Evolutionary conservation across 192 early-diverging fungal genomes (phyloP).

Genomic region (Jimgerdemannia flammicorona): DNA sequence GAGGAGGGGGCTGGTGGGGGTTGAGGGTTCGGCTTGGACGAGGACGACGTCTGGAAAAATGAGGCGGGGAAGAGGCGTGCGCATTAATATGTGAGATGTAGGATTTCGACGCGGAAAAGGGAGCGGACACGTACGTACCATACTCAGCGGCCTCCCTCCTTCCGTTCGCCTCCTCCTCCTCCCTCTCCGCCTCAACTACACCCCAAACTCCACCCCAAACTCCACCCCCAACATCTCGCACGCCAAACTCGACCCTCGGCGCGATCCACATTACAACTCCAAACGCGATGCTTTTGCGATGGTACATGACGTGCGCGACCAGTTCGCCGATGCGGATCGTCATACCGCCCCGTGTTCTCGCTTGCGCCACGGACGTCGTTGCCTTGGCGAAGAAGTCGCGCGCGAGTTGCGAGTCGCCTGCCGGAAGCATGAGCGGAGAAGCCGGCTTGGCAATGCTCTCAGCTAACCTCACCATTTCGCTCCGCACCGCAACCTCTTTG

Average conservation of each 20-base stretch:
- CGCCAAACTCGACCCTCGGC: too few species aligned
- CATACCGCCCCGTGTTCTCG: not conserved
- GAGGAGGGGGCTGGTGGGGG: not conserved
- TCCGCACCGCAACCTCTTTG: not conserved
- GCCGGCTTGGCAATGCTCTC: too few species aligned
- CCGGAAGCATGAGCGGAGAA: not conserved
- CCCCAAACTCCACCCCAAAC: too few species aligned
- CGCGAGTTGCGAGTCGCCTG: not conserved
- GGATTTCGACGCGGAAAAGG: not conserved
- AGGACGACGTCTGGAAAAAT: not conserved
- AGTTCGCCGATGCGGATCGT: not conserved
- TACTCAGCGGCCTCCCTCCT: not conserved
- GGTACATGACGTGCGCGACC: not conserved
- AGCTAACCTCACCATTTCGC: not conserved
- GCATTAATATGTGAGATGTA: too few species aligned
- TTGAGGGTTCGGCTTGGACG: not conserved
- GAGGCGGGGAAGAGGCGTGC: too few species aligned
- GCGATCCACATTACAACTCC: not conserved
- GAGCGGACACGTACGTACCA: not conserved
- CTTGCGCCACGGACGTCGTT: not conserved
- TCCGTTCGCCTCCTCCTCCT: not conserved
- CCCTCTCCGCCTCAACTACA: not conserved
- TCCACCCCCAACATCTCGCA: too few species aligned
- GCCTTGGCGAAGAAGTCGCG: too few species aligned
- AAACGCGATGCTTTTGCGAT: not conserved